Conservation (phyloP, 257 asterid species). For the Scutellaria baicalensis region DNA sequence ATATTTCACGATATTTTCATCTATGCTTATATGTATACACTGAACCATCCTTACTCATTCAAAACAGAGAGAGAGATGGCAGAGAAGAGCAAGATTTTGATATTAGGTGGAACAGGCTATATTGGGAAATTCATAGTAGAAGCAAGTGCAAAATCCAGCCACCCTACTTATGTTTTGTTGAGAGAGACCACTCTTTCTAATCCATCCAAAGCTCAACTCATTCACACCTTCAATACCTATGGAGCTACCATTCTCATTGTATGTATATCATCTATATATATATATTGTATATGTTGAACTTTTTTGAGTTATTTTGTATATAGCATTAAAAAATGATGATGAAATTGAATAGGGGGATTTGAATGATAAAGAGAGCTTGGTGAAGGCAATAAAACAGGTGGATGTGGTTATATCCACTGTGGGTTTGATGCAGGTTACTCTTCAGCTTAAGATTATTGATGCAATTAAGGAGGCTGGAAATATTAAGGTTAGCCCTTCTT, state of each 20-base stretch:
- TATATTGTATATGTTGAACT: too few species aligned
- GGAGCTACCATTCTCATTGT: slow-evolving; percentile 55
- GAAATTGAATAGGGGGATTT: slow-evolving; percentile 44
- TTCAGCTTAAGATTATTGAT: slow-evolving; percentile 54
- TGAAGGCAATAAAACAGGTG: slow-evolving; percentile 60
- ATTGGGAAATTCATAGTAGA: slow-evolving; percentile 64
- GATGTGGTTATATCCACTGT: slow-evolving; percentile 66
- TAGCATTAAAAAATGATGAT: too few species aligned
- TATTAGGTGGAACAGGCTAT: slow-evolving; percentile 76
- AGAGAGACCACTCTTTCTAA: slow-evolving; percentile 47
- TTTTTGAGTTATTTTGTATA: too few species aligned
- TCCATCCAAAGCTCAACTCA: slow-evolving; percentile 43
- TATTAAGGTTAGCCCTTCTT: too few species aligned
- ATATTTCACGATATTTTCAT: too few species aligned
- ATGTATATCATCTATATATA: too few species aligned
- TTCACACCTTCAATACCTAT: slow-evolving; percentile 41
- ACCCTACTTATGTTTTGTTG: slow-evolving; percentile 57
- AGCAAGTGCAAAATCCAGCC: slow-evolving; percentile 59
- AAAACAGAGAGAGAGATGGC: slow-evolving; percentile 27
- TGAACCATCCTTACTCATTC: too few species aligned
- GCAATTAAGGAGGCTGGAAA: slow-evolving; percentile 78
- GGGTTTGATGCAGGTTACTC: slow-evolving; percentile 40
- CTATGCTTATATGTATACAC: too few species aligned
- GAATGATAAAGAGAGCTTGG: slow-evolving; percentile 46
- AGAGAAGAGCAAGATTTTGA: slow-evolving; percentile 59